These are phyloP conservation scores for Sporisorium scitamineum DNA, from an alignment of 1,284 basidiomycete genomes.

Conservation along the genomic window DNA sequence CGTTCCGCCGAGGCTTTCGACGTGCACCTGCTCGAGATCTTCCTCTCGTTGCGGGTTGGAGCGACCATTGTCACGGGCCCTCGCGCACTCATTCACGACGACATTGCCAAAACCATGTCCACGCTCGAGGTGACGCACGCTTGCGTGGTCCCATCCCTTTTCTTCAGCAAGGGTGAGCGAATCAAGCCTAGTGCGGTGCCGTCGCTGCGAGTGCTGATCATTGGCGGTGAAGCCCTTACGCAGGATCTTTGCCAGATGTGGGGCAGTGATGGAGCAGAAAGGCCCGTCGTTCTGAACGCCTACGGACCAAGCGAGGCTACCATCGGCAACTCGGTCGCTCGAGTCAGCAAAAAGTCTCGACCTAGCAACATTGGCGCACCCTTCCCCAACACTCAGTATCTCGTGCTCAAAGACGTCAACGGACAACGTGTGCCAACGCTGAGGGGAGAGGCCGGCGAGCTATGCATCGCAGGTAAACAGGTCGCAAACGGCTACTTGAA, in stretches of 20 bases:
- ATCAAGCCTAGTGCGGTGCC: conserved; percentile 56
- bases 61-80: conserved; percentile 66
- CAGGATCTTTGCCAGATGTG: conserved; percentile 55
- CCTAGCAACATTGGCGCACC: conserved; percentile 58
- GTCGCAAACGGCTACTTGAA: conserved; percentile 61
- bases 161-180: conserved; percentile 58
- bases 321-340: conserved; percentile 64
- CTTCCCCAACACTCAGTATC: conserved; percentile 59
- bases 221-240: conserved; percentile 64
- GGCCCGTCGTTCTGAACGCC: conserved; percentile 59
- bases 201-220: conserved; percentile 55
- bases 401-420: conserved; percentile 46
- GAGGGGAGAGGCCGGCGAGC: conserved; percentile 62
- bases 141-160: conserved; percentile 67
- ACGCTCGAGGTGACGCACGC: conserved; percentile 62
- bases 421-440: conserved; percentile 40
- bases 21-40: conserved; percentile 67
- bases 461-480: conserved; percentile 62
- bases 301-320: conserved; percentile 67
- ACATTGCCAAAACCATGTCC: conserved; percentile 61
- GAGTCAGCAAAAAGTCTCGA: conserved; percentile 37
- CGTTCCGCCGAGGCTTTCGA: conserved; percentile 67
- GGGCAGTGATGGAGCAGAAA: conserved; percentile 39
- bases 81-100: conserved; percentile 55
- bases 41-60: conserved; percentile 63